Conservation (phyloP, 2,329 filamentous ascomycete species). For the Aschersonia sp. region DNA sequence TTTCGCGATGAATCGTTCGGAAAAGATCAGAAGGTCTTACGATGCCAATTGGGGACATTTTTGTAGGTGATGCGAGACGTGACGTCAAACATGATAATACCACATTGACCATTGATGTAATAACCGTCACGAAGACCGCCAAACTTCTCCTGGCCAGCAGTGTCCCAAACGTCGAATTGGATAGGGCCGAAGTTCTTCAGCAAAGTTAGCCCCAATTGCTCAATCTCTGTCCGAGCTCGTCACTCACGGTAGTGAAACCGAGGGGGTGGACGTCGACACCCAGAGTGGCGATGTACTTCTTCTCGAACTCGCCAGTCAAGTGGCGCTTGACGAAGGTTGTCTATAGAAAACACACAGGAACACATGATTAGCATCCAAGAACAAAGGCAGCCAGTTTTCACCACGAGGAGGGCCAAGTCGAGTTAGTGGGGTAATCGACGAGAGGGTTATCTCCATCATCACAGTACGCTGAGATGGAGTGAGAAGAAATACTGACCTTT, state of each 20-base stretch:
- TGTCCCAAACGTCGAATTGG: slow-evolving; percentile 99
- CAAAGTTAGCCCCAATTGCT: slow-evolving; percentile 5
- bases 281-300: slow-evolving; percentile 99
- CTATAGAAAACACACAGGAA: slow-evolving; percentile 29
- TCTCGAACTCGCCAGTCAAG: slow-evolving; percentile 99
- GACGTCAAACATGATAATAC: slow-evolving; percentile 99
- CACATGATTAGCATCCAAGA: not conserved
- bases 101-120: slow-evolving; percentile 99
- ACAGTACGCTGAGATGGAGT: not conserved
- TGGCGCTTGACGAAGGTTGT: slow-evolving; percentile 99
- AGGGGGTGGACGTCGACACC: slow-evolving; percentile 99
- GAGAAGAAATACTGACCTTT: slow-evolving; percentile 50
- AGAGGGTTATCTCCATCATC: too few relatives aligned
- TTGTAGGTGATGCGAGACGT: slow-evolving; percentile 99
- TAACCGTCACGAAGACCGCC: slow-evolving; percentile 98
- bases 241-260: slow-evolving; percentile 87
- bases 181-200: slow-evolving; percentile 78
- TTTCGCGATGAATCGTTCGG: not conserved
- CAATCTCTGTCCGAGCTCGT: not conserved
- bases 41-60: slow-evolving; percentile 99
- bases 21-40: slow-evolving; percentile 40
- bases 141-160: slow-evolving; percentile 98
- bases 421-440: too few relatives aligned
- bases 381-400: not conserved
- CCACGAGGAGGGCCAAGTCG: too few relatives aligned